A percentile compares a stretch with the other conserved stretches of the same genome.
phyloP scores from a whole-genome alignment of 2,329 filamentous ascomycete species.

The Monilinia vaccinii-corymbosi region DNA sequence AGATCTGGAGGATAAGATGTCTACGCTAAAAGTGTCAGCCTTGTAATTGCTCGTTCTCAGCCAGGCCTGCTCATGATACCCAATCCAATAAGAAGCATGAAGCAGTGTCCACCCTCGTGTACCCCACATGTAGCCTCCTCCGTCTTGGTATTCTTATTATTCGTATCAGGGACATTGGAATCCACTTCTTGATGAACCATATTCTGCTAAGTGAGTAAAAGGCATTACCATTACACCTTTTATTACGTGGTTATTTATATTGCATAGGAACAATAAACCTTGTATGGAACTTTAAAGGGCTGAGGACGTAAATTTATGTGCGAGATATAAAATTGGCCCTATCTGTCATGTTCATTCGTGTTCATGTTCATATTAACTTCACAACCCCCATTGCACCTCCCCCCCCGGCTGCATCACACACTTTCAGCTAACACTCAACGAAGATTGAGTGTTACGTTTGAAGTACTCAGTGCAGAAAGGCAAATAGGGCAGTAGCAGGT shows the following conservation, averaged over 20 bases:
- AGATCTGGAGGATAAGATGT: conserved; percentile 71
- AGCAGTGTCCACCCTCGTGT: not conserved
- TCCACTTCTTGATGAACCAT: not conserved
- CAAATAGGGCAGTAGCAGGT: conserved; percentile 3
- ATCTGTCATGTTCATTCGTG: not conserved
- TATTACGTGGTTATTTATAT: not conserved
- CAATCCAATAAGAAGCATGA: conserved; percentile 11
- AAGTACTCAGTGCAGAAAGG: not conserved
- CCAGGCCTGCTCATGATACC: conserved; percentile 2
- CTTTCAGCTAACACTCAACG: not conserved
- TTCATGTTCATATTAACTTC: not conserved
- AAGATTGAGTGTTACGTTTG: not conserved
- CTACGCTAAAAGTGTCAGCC: conserved; percentile 32
- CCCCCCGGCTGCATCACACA: not conserved
- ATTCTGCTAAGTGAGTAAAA: not conserved
- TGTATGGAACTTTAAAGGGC: not conserved
- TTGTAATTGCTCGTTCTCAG: not conserved
- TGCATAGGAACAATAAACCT: not conserved
- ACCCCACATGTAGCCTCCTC: conserved; percentile 2
- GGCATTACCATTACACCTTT: not conserved
- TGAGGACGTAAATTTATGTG: not conserved
- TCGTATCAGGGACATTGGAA: not conserved
- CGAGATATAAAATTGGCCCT: not conserved
- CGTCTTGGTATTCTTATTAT: not conserved
- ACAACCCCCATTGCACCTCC: conserved; percentile 2